These are phyloP conservation scores for Phylloporus sp. DNA, from an alignment of 768 basidiomycete genomes.

Conservation along the genomic window DNA sequence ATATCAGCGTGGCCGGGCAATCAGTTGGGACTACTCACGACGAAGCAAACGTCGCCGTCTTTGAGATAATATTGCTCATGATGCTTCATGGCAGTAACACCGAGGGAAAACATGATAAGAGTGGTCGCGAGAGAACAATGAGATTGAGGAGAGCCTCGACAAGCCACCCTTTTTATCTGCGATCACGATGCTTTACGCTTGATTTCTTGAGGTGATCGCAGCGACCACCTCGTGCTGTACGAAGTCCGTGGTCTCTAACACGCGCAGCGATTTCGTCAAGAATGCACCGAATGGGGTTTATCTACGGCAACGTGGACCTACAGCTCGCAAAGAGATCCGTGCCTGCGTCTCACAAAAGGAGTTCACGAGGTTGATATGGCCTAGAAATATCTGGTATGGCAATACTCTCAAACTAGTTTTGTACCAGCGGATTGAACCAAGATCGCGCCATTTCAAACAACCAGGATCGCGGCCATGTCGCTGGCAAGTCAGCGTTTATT, in stretches of 20 bases:
- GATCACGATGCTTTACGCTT: background rate
- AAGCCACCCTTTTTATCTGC: conserved; percentile 21
- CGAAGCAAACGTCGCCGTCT: conserved; percentile 50
- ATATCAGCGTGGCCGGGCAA: background rate
- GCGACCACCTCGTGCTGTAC: conserved; percentile 7
- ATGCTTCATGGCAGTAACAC: conserved; percentile 18
- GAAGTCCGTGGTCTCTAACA: too few species aligned
- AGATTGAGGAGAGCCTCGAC: background rate
- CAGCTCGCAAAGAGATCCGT: conserved; percentile 13
- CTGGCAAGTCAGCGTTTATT: conserved; percentile 8
- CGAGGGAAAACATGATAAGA: conserved; percentile 3
- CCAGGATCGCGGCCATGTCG: too few species aligned
- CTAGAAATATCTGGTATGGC: background rate
- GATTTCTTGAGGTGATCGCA: conserved; percentile 16
- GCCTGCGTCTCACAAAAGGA: background rate
- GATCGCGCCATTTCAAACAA: too few species aligned
- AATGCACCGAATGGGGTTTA: background rate
- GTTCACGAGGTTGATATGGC: background rate
- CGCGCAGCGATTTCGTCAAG: too few species aligned
- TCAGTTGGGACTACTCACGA: conserved; percentile 36
- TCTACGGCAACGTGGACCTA: conserved; percentile 25
- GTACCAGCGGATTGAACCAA: conserved; percentile 6
- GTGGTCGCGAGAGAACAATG: background rate
- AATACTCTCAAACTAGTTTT: too few species aligned
- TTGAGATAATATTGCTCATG: conserved; percentile 46